A percentile compares a stretch with the other conserved stretches of the same genome.
Conservation (phyloP, 768 basidiomycete species). For the Suillus hirtellus region DNA sequence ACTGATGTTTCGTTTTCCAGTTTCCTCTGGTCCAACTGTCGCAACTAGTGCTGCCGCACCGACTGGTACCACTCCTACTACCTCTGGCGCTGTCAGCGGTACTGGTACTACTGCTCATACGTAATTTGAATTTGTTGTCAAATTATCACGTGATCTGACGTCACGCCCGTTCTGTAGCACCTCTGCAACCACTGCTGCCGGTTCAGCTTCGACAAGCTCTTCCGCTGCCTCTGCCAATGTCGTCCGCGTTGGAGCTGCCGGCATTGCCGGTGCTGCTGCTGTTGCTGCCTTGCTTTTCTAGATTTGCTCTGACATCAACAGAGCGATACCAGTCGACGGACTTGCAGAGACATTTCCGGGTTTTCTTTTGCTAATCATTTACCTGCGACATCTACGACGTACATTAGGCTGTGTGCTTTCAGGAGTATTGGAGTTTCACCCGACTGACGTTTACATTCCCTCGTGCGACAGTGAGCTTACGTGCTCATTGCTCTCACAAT, state of each 20-base stretch:
- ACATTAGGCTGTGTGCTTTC: slow-evolving; percentile 13
- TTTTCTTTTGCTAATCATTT: slow-evolving; percentile 11
- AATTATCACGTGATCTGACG: slow-evolving; percentile 16
- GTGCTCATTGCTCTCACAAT: slow-evolving; percentile 10
- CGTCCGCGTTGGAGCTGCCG: slow-evolving; percentile 46
- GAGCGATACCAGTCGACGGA: slow-evolving; percentile 22
- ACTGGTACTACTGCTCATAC: slow-evolving; percentile 6
- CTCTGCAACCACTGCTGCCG: slow-evolving; percentile 20
- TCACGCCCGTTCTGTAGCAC: slow-evolving; percentile 9
- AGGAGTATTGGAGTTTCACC: slow-evolving; percentile 8
- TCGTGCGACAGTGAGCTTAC: background rate
- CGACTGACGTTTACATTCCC: slow-evolving; percentile 7
- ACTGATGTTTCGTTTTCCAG: slow-evolving; percentile 22
- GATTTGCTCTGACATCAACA: slow-evolving; percentile 16
- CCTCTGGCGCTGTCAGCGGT: slow-evolving; percentile 7
- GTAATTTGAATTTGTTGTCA: slow-evolving; percentile 20
- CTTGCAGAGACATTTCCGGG: slow-evolving; percentile 16
- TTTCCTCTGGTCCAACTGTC: slow-evolving; percentile 23
- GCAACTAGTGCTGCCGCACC: slow-evolving; percentile 12
- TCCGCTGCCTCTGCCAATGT: slow-evolving; percentile 43
- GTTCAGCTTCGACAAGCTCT: slow-evolving; percentile 28
- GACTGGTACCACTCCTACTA: background rate
- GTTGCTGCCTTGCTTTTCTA: slow-evolving; percentile 41
- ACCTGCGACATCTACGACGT: slow-evolving; percentile 21
- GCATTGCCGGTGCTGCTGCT: slow-evolving; percentile 34